These are phyloP conservation scores for Rubroboletus satanas DNA, from an alignment of 768 basidiomycete species.

Conservation along the genomic window DNA sequence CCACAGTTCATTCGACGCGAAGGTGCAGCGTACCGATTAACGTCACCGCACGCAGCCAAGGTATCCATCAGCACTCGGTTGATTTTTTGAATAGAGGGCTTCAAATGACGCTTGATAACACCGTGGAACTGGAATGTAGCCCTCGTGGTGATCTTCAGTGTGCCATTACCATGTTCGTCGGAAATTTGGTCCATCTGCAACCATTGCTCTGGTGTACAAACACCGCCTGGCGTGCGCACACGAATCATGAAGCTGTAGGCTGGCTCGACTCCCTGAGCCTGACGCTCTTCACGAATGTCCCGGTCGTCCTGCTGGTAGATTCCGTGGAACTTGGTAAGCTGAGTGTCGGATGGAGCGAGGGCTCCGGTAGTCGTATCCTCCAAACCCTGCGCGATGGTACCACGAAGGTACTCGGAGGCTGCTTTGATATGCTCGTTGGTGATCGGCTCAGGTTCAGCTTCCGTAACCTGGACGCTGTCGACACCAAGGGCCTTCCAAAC, in stretches of 20 bases:
- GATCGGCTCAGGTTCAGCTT: conserved; percentile 93
- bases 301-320: conserved; percentile 98
- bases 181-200: conserved; percentile 93
- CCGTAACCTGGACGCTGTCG: conserved; percentile 79
- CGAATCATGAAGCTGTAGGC: conserved; percentile 99
- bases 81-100: conserved; percentile 94
- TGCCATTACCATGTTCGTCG: conserved; percentile 89
- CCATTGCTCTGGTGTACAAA: conserved; percentile 92
- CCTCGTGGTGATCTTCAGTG: conserved; percentile 96
- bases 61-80: conserved; percentile 90
- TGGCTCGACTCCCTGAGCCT: conserved; percentile 88
- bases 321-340: conserved; percentile 97
- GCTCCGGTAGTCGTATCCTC: conserved; percentile 83
- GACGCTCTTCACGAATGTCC: conserved; percentile 95
- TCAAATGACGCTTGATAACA: conserved; percentile 94
- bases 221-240: conserved; percentile 92
- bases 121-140: conserved; percentile 99
- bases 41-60: conserved; percentile 97
- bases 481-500: conserved; percentile 95
- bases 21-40: conserved; percentile 64
- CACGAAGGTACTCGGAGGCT: conserved; percentile 87
- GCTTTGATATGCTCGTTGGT: conserved; percentile 99
- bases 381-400: conserved; percentile 92
- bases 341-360: conserved; percentile 86
- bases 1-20: background rate